These are phyloP conservation scores for Fusarium sp. DNA, from an alignment of 2,329 filamentous ascomycete species.

Conservation along the genomic window DNA sequence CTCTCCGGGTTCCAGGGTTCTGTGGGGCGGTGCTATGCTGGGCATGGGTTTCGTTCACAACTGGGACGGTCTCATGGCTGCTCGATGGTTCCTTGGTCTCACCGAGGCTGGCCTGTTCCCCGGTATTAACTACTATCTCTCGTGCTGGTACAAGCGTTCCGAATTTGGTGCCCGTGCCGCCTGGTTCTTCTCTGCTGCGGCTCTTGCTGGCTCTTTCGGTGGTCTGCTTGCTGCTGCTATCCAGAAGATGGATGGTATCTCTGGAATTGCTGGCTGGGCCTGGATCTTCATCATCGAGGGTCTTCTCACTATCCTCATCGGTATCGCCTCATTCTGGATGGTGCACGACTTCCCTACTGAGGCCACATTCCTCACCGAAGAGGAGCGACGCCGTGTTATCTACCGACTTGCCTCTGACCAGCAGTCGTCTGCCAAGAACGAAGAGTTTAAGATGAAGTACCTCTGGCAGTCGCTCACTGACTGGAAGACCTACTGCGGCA, in stretches of 20 bases:
- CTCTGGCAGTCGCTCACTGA: slow-evolving; percentile 76
- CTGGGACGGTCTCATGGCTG: slow-evolving; percentile 70
- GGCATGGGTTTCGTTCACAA: slow-evolving; percentile 72
- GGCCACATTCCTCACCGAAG: slow-evolving; percentile 73
- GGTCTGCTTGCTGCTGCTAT: slow-evolving; percentile 77
- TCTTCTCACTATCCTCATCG: slow-evolving; percentile 72
- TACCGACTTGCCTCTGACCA: slow-evolving; percentile 73
- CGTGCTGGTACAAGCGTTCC: slow-evolving; percentile 81
- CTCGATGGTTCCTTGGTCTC: slow-evolving; percentile 74
- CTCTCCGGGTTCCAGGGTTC: slow-evolving; percentile 52
- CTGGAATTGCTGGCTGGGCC: slow-evolving; percentile 63
- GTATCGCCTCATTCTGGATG: slow-evolving; percentile 74
- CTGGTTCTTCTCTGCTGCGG: slow-evolving; percentile 84
- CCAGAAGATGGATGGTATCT: slow-evolving; percentile 71
- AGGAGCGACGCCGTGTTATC: slow-evolving; percentile 76
- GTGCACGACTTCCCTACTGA: slow-evolving; percentile 84
- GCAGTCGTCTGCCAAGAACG: slow-evolving; percentile 76
- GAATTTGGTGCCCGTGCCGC: slow-evolving; percentile 83
- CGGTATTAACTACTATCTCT: slow-evolving; percentile 80
- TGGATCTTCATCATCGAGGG: slow-evolving; percentile 77
- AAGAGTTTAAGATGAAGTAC: slow-evolving; percentile 76
- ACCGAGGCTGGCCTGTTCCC: slow-evolving; percentile 79
- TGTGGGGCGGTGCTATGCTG: slow-evolving; percentile 74
- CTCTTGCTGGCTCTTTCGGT: slow-evolving; percentile 79
- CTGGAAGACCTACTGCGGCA: slow-evolving; percentile 82